Evolutionary conservation across 805 yeast species (phyloP).

Genomic region (Metschnikowia anglica): DNA sequence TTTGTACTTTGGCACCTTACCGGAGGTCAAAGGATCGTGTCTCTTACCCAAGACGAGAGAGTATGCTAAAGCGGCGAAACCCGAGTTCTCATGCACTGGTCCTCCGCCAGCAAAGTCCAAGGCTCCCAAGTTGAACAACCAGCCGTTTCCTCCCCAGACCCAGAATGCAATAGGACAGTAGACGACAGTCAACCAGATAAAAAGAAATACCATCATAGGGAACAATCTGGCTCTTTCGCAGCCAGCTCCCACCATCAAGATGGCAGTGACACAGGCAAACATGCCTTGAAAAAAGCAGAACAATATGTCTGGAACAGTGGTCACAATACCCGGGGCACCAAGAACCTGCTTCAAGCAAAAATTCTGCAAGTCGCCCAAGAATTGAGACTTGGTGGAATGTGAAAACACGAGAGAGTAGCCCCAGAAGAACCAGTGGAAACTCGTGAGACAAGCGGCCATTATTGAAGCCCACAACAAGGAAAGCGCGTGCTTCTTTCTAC

Average conservation of each 20-base stretch:
- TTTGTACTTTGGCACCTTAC: conserved; percentile 80
- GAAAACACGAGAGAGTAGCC: conserved; percentile 75
- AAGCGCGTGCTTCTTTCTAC: conserved; percentile 94
- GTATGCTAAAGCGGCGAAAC: conserved; percentile 92
- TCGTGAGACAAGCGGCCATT: conserved; percentile 78
- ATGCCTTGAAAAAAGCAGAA: conserved; percentile 92
- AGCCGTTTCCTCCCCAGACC: conserved; percentile 96
- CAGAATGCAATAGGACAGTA: conserved; percentile 96
- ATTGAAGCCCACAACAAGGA: conserved; percentile 92
- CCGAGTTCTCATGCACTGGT: conserved; percentile 94
- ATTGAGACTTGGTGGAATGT: conserved; percentile 57
- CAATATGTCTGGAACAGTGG: conserved; percentile 83
- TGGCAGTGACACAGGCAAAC: conserved; percentile 93
- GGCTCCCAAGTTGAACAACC: conserved; percentile 81
- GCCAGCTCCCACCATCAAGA: conserved; percentile 95
- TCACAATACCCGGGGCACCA: conserved; percentile 71
- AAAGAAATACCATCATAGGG: conserved; percentile 94
- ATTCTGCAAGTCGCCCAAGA: conserved; percentile 79
- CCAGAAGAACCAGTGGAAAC: conserved; percentile 97
- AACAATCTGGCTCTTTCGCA: conserved; percentile 95
- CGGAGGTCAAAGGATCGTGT: conserved; percentile 70
- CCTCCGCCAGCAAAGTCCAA: conserved; percentile 99
- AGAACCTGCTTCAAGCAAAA: conserved; percentile 79
- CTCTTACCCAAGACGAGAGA: conserved; percentile 92
- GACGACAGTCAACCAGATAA: conserved; percentile 92